Evolutionary conservation across 495 filamentous ascomycete genomes (phyloP).

Genomic region (Annulohypoxylon stygium): DNA sequence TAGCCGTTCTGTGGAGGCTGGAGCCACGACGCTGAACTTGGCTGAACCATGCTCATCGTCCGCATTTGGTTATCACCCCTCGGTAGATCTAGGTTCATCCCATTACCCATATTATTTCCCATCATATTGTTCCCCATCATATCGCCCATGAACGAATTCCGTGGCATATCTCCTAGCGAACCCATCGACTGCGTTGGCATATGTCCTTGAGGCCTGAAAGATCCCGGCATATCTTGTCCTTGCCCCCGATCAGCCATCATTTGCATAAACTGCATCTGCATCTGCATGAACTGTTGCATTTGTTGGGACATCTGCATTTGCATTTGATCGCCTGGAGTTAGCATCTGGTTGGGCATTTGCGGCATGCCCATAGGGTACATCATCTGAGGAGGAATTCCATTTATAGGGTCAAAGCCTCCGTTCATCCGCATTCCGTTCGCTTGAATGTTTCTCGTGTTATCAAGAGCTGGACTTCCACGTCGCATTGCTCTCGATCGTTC

Average conservation of each 20-base stretch:
- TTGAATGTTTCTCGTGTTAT: constrained; percentile 46
- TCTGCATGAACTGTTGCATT: constrained; percentile 90
- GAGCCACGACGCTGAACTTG: constrained; percentile 68
- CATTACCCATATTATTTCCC: constrained; percentile 46
- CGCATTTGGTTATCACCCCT: constrained; percentile 60
- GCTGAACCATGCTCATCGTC: constrained; percentile 86
- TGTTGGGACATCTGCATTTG: constrained; percentile 88
- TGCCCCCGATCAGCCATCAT: constrained; percentile 68
- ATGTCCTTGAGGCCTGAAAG: constrained; percentile 53
- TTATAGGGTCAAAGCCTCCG: constrained; percentile 58
- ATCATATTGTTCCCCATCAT: constrained; percentile 52
- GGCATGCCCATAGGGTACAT: constrained; percentile 61
- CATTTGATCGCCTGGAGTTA: constrained; percentile 77
- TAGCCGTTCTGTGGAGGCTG: constrained; percentile 57
- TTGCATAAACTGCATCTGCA: constrained; percentile 95
- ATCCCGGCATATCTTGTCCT: constrained; percentile 44
- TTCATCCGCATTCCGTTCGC: constrained; percentile 53
- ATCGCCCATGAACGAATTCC: constrained; percentile 60
- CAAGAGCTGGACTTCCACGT: constrained; percentile 79
- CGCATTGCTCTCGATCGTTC: constrained; percentile 82
- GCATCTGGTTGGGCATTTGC: constrained; percentile 56
- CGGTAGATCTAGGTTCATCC: constrained; percentile 52
- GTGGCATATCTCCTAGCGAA: constrained; percentile 52
- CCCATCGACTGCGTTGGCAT: constrained; percentile 53
- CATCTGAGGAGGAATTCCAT: constrained; percentile 62